Percentiles rank a stretch among this genome's conserved stretches.
Evolutionary conservation across 2,329 filamentous ascomycete species (phyloP).

Genomic region (Arthrobotrys musiformis): DNA sequence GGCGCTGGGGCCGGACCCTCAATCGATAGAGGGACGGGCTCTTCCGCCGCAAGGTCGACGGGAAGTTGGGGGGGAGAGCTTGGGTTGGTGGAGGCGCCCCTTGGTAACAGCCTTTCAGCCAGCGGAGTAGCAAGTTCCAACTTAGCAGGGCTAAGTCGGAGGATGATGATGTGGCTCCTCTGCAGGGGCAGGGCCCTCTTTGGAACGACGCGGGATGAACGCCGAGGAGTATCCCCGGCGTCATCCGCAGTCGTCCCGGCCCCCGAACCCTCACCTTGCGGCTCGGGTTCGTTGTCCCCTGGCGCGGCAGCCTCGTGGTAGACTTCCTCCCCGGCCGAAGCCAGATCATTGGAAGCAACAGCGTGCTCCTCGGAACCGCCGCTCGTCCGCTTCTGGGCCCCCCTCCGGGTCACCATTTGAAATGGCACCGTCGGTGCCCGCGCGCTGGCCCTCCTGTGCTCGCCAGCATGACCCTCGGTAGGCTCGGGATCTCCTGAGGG

Average conservation of each 20-base stretch:
- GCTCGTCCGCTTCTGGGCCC: slow-evolving; percentile 31
- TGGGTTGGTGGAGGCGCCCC: slow-evolving; percentile 8
- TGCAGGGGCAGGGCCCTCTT: slow-evolving; percentile 31
- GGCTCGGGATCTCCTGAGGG: slow-evolving; percentile 26
- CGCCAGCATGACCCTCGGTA: slow-evolving; percentile 25
- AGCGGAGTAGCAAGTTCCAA: slow-evolving; percentile 9
- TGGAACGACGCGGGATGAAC: slow-evolving; percentile 47
- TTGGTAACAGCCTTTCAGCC: slow-evolving; percentile 24
- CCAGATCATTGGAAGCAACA: slow-evolving; percentile 19
- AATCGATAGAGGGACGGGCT: neutral
- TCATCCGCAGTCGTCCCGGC: slow-evolving; percentile 24
- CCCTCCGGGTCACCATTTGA: slow-evolving; percentile 52
- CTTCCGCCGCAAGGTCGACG: neutral
- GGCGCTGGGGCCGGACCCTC: neutral
- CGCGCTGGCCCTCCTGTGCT: slow-evolving; percentile 36
- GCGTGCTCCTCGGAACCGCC: slow-evolving; percentile 44
- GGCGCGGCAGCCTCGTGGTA: neutral
- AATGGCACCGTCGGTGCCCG: slow-evolving; percentile 52
- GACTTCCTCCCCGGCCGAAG: slow-evolving; percentile 23
- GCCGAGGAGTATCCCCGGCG: slow-evolving; percentile 35
- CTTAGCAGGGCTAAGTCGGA: slow-evolving; percentile 19
- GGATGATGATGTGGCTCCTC: slow-evolving; percentile 29
- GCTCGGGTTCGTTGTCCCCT: slow-evolving; percentile 27
- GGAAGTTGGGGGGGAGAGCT: neutral
- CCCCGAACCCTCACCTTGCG: slow-evolving; percentile 18